These are phyloP conservation scores for Scutellaria baicalensis DNA, from an alignment of 257 asterid species.

Conservation along the genomic window DNA sequence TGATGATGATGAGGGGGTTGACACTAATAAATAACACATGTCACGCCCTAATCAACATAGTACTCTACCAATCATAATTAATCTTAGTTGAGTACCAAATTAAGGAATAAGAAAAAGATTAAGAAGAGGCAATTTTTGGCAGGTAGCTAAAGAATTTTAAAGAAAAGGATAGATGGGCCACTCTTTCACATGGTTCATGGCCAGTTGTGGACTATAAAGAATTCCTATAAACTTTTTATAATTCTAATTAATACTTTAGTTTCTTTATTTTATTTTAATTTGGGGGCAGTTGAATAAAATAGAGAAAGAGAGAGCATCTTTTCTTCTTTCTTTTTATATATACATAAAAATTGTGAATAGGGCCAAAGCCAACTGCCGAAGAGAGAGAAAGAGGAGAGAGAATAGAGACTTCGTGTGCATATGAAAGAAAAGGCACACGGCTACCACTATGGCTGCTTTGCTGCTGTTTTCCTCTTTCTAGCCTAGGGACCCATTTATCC, in stretches of 20 bases:
- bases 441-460: conserved; percentile 32
- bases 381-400: too few relatives aligned
- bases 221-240: background rate
- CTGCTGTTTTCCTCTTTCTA: conserved; percentile 3
- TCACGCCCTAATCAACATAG: background rate
- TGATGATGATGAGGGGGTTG: background rate
- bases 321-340: background rate
- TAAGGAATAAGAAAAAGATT: background rate
- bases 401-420: conserved; percentile 30
- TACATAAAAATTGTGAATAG: background rate
- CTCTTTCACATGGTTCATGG: conserved; percentile 47
- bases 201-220: conserved; percentile 25
- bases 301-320: conserved; percentile 28
- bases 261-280: background rate
- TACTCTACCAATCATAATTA: conserved; percentile 5
- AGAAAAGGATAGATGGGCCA: conserved; percentile 25
- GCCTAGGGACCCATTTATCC: background rate
- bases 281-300: conserved; percentile 3
- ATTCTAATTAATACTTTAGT: background rate
- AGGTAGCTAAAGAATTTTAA: conserved; percentile 16
- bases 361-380: conserved; percentile 26
- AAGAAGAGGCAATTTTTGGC: conserved; percentile 19
- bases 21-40: conserved; percentile 3
- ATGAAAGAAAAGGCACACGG: conserved; percentile 20
- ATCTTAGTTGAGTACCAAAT: background rate